These are phyloP conservation scores for Scytalidium sp. DNA, from an alignment of 2,329 filamentous ascomycete species.

Conservation along the genomic window DNA sequence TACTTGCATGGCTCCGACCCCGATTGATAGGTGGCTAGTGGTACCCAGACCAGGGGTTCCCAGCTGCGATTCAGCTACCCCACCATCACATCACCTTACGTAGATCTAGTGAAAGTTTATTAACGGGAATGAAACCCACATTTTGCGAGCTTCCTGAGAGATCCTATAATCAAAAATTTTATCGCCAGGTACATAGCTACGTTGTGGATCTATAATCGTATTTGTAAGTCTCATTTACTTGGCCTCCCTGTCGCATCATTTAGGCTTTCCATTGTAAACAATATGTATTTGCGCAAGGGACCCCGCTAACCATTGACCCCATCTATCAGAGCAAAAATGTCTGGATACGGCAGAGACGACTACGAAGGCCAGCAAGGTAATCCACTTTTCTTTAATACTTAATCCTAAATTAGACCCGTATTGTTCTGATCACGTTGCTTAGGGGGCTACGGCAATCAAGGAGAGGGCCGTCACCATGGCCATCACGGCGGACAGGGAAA, in stretches of 20 bases:
- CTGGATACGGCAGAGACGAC: conserved; percentile 9
- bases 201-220: no score
- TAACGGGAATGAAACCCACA: not conserved
- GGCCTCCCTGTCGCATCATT: not conserved
- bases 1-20: not conserved
- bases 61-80: not conserved
- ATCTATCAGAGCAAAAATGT: conserved; percentile 7
- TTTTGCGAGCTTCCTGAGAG: not conserved
- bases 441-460: not conserved
- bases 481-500: not conserved
- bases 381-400: not conserved
- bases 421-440: not conserved
- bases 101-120: not conserved
- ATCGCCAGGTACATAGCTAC: no score
- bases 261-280: not conserved
- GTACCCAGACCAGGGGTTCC: not conserved
- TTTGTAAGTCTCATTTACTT: not conserved
- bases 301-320: not conserved
- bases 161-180: not conserved
- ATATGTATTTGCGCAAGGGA: not conserved
- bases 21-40: no score
- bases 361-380: conserved; percentile 1
- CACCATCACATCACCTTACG: not conserved
- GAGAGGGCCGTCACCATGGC: not conserved
- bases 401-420: not conserved